A percentile compares a stretch with the other conserved stretches of the same genome.
These are phyloP conservation scores for Amphibolis antarctica DNA, from an alignment of 106 monocot species.

Conservation along the genomic window DNA sequence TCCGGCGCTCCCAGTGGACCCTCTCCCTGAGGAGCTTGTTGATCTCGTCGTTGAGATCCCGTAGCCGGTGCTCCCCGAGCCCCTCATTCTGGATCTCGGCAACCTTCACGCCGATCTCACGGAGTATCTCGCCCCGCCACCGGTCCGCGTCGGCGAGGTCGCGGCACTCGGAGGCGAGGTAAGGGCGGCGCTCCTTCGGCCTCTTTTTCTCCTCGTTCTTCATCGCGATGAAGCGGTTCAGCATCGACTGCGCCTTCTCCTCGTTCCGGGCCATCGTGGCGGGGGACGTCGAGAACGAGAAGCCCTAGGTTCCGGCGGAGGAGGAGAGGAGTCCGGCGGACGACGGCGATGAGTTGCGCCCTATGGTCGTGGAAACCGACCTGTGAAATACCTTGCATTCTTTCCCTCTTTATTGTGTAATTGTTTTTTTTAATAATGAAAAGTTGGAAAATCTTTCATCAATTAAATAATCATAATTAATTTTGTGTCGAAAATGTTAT, in stretches of 20 bases:
- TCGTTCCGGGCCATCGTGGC: slow-evolving; percentile 81
- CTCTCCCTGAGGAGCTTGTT: slow-evolving; percentile 92
- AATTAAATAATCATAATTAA: too few species aligned
- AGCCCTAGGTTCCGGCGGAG: neutral
- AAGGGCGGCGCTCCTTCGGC: slow-evolving; percentile 92
- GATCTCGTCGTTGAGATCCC: slow-evolving; percentile 98
- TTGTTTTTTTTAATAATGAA: too few species aligned
- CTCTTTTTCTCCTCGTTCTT: slow-evolving; percentile 96
- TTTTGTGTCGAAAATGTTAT: too few species aligned
- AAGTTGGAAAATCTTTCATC: too few species aligned
- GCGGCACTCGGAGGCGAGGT: slow-evolving; percentile 93
- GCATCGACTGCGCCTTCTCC: slow-evolving; percentile 99
- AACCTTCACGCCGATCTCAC: slow-evolving; percentile 65
- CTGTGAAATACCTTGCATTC: too few species aligned
- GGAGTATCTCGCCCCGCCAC: slow-evolving; percentile 88
- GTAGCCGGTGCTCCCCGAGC: slow-evolving; percentile 83
- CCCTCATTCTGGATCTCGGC: slow-evolving; percentile 96
- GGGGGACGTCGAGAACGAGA: neutral
- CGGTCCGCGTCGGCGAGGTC: slow-evolving; percentile 92
- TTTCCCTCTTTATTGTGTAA: too few species aligned
- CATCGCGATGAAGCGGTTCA: slow-evolving; percentile 93
- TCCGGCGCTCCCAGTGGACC: slow-evolving; percentile 82
- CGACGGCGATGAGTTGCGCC: neutral
- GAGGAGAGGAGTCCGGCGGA: neutral
- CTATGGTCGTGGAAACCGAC: too few species aligned